A percentile compares a stretch with the other conserved stretches of the same genome.
Conservation (phyloP, 768 basidiomycete species). For the Mycena kentingensis region DNA sequence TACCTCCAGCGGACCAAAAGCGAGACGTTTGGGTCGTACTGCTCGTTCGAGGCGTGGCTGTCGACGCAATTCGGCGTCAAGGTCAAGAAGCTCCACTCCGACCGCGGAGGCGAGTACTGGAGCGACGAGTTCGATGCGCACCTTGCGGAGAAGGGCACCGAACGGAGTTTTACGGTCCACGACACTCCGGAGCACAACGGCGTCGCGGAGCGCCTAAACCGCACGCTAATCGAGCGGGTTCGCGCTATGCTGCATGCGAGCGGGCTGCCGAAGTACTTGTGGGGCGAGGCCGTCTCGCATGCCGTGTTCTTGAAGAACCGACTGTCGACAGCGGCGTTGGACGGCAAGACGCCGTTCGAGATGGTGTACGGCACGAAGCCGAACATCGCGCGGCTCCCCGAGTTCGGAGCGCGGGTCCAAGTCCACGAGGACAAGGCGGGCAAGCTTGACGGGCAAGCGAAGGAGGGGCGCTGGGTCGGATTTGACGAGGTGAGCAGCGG, state of each 20-base stretch:
- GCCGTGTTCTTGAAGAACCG: not conserved
- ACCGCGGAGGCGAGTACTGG: no score
- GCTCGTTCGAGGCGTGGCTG: constrained; percentile 25
- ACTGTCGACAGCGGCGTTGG: not conserved
- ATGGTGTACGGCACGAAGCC: not conserved
- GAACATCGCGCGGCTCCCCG: not conserved
- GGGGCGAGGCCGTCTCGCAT: not conserved
- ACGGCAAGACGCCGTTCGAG: not conserved
- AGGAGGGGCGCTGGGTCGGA: constrained; percentile 24
- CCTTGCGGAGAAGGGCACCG: no score
- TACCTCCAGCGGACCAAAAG: constrained; percentile 32
- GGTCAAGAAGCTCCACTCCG: constrained; percentile 30
- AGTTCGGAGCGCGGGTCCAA: constrained; percentile 29
- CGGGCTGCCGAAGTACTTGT: constrained; percentile 6
- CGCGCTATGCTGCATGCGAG: no score
- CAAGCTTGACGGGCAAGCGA: constrained; percentile 25
- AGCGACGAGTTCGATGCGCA: no score
- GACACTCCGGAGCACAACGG: constrained; percentile 34
- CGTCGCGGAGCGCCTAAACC: constrained; percentile 29
- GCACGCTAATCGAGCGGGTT: constrained; percentile 26
- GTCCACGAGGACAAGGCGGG: not conserved
- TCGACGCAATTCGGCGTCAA: constrained; percentile 26
- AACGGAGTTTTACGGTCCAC: no score
- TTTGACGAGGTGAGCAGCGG: constrained; percentile 26
- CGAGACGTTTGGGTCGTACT: constrained; percentile 27